Evolutionary conservation across 805 yeast species (phyloP).

Genomic region (Wickerhamiella vanderwaltii): DNA sequence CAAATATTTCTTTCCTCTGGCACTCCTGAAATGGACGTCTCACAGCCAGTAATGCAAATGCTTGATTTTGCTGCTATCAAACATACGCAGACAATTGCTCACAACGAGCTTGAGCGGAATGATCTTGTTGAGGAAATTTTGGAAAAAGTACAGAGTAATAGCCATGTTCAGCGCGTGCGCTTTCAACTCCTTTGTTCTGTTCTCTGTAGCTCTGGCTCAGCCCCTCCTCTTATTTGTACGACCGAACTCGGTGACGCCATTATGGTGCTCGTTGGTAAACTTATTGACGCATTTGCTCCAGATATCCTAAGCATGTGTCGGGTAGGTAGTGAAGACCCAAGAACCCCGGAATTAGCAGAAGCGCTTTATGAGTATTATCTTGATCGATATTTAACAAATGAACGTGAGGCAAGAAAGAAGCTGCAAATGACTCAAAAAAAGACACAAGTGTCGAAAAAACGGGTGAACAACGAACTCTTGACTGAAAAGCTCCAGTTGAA

Average conservation of each 20-base stretch:
- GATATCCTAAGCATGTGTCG: constrained; percentile 5
- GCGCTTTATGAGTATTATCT: constrained; percentile 19
- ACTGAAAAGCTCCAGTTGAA: constrained; percentile 4
- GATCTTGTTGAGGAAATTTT: constrained; percentile 20
- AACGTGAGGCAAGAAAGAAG: constrained; percentile 6
- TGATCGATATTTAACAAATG: constrained; percentile 16
- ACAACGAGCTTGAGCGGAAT: constrained; percentile 22
- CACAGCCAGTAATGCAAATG: constrained; percentile 24
- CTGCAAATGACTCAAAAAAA: constrained; percentile 24
- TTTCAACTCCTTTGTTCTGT: constrained; percentile 23
- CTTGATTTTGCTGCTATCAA: constrained; percentile 23
- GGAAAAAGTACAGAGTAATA: constrained; percentile 9
- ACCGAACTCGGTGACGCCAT: neutral
- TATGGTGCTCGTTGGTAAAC: neutral
- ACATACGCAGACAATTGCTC: constrained; percentile 1
- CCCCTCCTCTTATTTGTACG: neutral
- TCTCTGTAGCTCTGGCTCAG: neutral
- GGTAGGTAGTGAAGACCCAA: neutral
- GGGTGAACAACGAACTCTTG: constrained; percentile 11
- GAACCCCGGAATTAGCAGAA: constrained; percentile 10
- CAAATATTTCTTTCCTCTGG: constrained; percentile 19
- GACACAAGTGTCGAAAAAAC: constrained; percentile 4
- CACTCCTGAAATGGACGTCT: constrained; percentile 15
- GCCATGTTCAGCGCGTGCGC: constrained; percentile 33
- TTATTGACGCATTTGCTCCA: constrained; percentile 1